Evolutionary conservation across 352 stramenopile genomes (phyloP).

Genomic region (Chrysophaeum taylorii): DNA sequence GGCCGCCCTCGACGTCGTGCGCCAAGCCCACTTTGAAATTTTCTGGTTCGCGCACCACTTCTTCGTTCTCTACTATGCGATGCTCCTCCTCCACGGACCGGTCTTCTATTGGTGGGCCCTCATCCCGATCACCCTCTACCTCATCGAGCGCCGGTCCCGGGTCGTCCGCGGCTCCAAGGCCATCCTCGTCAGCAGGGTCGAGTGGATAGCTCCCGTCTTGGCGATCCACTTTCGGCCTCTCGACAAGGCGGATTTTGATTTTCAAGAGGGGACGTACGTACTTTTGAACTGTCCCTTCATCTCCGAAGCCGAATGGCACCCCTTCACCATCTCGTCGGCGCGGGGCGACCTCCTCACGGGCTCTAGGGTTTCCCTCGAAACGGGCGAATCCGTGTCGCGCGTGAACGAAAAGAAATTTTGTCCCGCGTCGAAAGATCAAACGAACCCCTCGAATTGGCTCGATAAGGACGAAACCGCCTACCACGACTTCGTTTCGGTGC

Average conservation of each 20-base stretch:
- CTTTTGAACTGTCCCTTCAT: slow-evolving; percentile 35
- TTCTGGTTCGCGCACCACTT: slow-evolving; percentile 34
- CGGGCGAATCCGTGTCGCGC: neutral
- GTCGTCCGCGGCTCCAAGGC: slow-evolving; percentile 21
- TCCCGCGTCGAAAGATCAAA: no score
- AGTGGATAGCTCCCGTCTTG: slow-evolving; percentile 36
- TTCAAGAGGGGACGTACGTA: slow-evolving; percentile 40
- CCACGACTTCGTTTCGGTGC: no score
- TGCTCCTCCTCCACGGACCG: slow-evolving; percentile 33
- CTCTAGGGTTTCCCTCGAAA: neutral
- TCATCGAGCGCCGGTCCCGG: slow-evolving; percentile 27
- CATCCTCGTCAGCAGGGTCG: slow-evolving; percentile 30
- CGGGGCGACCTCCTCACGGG: slow-evolving; percentile 27
- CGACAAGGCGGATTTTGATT: slow-evolving; percentile 30
- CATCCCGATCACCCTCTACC: slow-evolving; percentile 31
- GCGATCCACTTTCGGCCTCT: slow-evolving; percentile 32
- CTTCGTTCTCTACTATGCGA: slow-evolving; percentile 33
- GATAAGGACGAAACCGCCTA: slow-evolving; percentile 18
- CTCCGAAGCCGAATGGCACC: slow-evolving; percentile 35
- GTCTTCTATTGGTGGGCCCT: slow-evolving; percentile 28
- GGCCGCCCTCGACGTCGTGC: slow-evolving; percentile 26
- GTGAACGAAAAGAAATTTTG: slow-evolving; percentile 20
- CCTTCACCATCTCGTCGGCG: slow-evolving; percentile 39
- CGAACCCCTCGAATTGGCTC: no score
- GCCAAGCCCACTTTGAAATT: slow-evolving; percentile 33